phyloP scores from a whole-genome alignment of 306 rosid genomes.

The Casuarina equisetifolia region DNA sequence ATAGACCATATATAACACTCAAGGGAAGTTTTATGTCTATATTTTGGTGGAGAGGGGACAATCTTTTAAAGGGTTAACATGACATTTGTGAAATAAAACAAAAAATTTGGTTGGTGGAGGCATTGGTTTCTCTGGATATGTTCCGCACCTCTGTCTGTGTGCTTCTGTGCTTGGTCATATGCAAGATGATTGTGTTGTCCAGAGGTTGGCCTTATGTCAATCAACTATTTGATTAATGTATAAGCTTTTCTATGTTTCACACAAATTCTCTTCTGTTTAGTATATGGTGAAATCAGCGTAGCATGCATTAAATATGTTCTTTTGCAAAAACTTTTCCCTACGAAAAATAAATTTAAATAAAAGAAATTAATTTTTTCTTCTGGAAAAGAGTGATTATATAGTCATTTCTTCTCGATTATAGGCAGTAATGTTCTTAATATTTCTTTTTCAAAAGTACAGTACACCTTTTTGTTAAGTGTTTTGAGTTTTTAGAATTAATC shows the following conservation, averaged over 20 bases:
- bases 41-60: neutral
- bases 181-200: neutral
- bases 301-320: neutral
- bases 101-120: neutral
- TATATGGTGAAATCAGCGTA: neutral
- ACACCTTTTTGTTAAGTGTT: too few species aligned
- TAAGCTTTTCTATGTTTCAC: neutral
- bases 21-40: neutral
- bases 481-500: too few species aligned
- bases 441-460: too few species aligned
- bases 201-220: neutral
- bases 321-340: neutral
- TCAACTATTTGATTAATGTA: conserved; percentile 7
- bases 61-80: neutral
- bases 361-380: too few species aligned
- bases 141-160: neutral
- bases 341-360: too few species aligned
- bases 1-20: neutral
- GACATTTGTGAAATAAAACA: neutral
- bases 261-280: neutral
- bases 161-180: too few species aligned
- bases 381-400: too few species aligned
- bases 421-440: too few species aligned
- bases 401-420: too few species aligned
- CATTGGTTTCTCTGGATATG: neutral